These are phyloP conservation scores for Trametes gibbosa DNA, from an alignment of 768 basidiomycete species.

Conservation along the genomic window DNA sequence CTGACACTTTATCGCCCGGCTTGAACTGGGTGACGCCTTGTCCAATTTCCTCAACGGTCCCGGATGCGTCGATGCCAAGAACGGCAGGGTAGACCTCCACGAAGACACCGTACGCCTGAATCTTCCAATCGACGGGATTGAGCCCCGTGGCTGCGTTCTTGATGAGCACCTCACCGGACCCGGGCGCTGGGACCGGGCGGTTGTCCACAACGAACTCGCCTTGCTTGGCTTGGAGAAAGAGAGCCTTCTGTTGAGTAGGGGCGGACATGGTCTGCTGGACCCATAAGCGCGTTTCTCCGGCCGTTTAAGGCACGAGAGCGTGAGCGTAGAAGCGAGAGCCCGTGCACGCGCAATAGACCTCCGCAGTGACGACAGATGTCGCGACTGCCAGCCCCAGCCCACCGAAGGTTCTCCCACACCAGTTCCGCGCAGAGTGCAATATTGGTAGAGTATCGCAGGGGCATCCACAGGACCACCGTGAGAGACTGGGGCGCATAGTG, in stretches of 20 bases:
- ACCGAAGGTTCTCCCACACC: too few relatives aligned
- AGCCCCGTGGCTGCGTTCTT: constrained; percentile 39
- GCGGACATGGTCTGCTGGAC: neutral
- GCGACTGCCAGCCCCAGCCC: neutral
- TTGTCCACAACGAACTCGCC: constrained; percentile 10
- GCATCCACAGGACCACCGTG: too few relatives aligned
- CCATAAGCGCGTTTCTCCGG: neutral
- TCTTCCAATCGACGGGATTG: constrained; percentile 37
- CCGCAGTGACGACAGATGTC: neutral
- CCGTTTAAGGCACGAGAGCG: neutral
- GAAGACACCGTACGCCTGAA: constrained; percentile 23
- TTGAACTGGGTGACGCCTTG: constrained; percentile 31
- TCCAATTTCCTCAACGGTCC: constrained; percentile 29
- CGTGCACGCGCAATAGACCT: neutral
- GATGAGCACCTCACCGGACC: constrained; percentile 40
- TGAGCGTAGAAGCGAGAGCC: neutral
- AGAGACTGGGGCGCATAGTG: too few relatives aligned
- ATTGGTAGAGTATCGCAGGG: too few relatives aligned
- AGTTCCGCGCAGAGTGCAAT: too few relatives aligned
- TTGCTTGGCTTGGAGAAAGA: constrained; percentile 9
- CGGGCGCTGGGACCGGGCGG: constrained; percentile 31
- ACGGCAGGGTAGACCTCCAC: constrained; percentile 23
- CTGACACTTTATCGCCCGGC: constrained; percentile 34
- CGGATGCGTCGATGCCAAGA: constrained; percentile 21
- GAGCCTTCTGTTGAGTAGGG: constrained; percentile 16